These are phyloP conservation scores for Wolfiporia cocos DNA, from an alignment of 1,284 basidiomycete genomes.

Conservation along the genomic window DNA sequence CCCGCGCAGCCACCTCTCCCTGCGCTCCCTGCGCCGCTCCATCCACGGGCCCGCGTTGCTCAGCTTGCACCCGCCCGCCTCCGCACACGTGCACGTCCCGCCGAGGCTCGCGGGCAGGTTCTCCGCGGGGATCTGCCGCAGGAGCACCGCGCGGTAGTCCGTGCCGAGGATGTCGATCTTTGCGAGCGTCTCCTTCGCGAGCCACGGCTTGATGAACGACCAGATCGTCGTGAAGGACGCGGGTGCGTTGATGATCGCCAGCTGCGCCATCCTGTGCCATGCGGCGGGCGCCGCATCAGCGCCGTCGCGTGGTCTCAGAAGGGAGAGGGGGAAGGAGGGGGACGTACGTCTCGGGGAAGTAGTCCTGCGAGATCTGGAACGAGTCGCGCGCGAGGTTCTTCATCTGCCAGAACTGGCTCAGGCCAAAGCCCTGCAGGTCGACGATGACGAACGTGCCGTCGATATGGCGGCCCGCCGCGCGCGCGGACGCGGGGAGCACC, in stretches of 20 bases:
- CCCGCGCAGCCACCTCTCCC: constrained; percentile 33
- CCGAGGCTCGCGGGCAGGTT: constrained; percentile 38
- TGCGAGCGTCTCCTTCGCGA: constrained; percentile 62
- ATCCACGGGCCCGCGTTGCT: constrained; percentile 67
- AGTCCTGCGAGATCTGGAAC: constrained; percentile 72
- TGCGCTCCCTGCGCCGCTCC: constrained; percentile 48
- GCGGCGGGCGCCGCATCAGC: neutral
- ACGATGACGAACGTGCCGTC: constrained; percentile 55
- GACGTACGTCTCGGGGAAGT: constrained; percentile 67
- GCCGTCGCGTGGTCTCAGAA: no score
- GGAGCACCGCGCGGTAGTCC: constrained; percentile 47
- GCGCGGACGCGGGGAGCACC: constrained; percentile 57
- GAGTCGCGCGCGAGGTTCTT: constrained; percentile 50
- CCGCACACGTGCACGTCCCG: constrained; percentile 48
- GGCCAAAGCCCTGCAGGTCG: constrained; percentile 60
- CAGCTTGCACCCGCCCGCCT: constrained; percentile 49
- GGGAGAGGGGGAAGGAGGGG: neutral
- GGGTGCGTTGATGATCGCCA: constrained; percentile 65
- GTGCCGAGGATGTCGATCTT: constrained; percentile 60
- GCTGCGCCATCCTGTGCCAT: constrained; percentile 69
- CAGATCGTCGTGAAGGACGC: constrained; percentile 66
- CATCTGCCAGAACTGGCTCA: constrained; percentile 70
- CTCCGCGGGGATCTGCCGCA: constrained; percentile 51
- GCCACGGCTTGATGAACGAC: constrained; percentile 61
- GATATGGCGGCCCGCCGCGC: constrained; percentile 43